phyloP scores from a whole-genome alignment of 495 filamentous ascomycete genomes.

The Penicillium cinerascens region DNA sequence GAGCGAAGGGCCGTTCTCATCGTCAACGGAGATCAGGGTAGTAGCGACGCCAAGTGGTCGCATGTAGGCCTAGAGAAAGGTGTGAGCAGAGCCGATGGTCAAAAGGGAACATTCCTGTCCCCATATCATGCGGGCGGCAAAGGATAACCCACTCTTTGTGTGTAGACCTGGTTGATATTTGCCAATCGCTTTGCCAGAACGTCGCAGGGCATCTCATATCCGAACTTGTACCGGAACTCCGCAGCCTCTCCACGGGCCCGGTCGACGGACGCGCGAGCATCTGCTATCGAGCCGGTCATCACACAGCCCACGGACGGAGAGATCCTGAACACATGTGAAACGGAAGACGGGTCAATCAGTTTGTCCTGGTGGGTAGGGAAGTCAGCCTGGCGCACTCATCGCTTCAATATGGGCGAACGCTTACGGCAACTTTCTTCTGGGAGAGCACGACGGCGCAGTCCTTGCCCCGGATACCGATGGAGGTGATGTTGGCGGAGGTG shows the following conservation, averaged over 20 bases:
- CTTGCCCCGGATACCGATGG: conserved; percentile 92
- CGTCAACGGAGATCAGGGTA: conserved; percentile 89
- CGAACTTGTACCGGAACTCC: conserved; percentile 96
- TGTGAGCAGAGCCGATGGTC: conserved; percentile 3
- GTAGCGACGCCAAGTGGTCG: conserved; percentile 91
- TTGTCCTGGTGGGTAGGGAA: conserved; percentile 65
- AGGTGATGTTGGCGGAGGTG: conserved; percentile 97
- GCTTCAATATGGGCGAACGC: conserved; percentile 32
- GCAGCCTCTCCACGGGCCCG: conserved; percentile 93
- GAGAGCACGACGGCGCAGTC: conserved; percentile 94
- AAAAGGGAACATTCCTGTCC: not conserved
- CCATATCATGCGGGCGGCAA: not conserved
- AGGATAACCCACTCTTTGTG: conserved; percentile 71
- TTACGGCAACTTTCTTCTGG: conserved; percentile 98
- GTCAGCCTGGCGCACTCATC: conserved; percentile 5
- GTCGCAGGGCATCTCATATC: conserved; percentile 99
- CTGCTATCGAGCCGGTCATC: conserved; percentile 97
- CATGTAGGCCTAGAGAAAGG: conserved; percentile 79
- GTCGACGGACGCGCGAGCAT: conserved; percentile 87
- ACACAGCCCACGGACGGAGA: conserved; percentile 96
- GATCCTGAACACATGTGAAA: conserved; percentile 94
- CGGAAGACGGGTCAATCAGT: conserved; percentile 94
- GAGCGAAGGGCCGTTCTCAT: conserved; percentile 89
- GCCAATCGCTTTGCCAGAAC: conserved; percentile 92
- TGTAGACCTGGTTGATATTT: conserved; percentile 99